Evolutionary conservation across 2,329 filamentous ascomycete species (phyloP).

Genomic region (Aspergillus sp.): DNA sequence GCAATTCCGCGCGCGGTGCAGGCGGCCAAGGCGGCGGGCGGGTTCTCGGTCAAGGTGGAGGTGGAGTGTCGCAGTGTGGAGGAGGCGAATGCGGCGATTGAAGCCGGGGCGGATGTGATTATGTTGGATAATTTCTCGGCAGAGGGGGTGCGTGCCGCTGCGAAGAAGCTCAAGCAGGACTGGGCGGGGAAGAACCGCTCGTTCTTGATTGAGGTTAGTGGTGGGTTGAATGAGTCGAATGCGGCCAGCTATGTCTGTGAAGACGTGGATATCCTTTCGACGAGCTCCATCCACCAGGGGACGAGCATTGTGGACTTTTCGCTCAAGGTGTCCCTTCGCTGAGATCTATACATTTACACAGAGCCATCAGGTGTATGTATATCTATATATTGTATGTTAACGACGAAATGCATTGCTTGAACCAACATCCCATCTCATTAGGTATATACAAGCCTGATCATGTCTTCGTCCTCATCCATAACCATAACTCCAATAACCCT

Average conservation of each 20-base stretch:
- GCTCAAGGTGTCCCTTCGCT: slow-evolving; percentile 67
- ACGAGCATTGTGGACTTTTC: slow-evolving; percentile 94
- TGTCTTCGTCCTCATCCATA: background rate
- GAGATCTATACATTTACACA: too few relatives aligned
- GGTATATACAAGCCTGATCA: slow-evolving; percentile 10
- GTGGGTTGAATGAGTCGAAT: slow-evolving; percentile 82
- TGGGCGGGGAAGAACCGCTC: slow-evolving; percentile 70
- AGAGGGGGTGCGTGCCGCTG: slow-evolving; percentile 71
- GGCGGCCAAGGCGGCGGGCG: slow-evolving; percentile 78
- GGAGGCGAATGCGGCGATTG: slow-evolving; percentile 88
- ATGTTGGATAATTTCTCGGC: slow-evolving; percentile 96
- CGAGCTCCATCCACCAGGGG: slow-evolving; percentile 94
- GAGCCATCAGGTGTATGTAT: too few relatives aligned
- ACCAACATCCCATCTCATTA: slow-evolving; percentile 2
- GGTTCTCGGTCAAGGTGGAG: slow-evolving; percentile 91
- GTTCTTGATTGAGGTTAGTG: slow-evolving; percentile 88
- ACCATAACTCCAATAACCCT: background rate
- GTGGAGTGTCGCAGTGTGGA: slow-evolving; percentile 88
- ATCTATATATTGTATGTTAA: slow-evolving; percentile 10
- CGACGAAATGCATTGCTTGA: background rate
- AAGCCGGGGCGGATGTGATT: slow-evolving; percentile 86
- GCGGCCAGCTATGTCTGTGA: slow-evolving; percentile 67
- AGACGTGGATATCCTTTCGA: slow-evolving; percentile 94
- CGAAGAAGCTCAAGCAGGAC: slow-evolving; percentile 70
- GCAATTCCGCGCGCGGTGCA: slow-evolving; percentile 82